Conservation (phyloP, 2,329 filamentous ascomycete species). For the Botrytis hyacinthi region DNA sequence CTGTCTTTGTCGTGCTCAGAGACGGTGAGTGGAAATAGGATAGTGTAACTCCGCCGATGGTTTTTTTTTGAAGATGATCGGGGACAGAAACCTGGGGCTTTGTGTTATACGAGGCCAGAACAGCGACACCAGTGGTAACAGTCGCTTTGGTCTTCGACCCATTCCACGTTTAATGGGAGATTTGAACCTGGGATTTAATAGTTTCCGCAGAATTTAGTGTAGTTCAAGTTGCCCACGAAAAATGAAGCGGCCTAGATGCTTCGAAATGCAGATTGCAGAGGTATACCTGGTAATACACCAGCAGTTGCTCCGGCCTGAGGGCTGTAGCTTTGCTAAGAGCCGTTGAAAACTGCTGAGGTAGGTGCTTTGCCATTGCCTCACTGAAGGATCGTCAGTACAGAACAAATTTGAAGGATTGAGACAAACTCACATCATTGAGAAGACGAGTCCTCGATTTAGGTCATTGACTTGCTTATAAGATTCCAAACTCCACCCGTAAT, state of each 20-base stretch:
- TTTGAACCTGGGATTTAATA: background rate
- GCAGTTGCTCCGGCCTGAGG: constrained; percentile 72
- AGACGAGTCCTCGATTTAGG: background rate
- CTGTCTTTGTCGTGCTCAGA: background rate
- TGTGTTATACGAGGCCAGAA: background rate
- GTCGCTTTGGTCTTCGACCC: background rate
- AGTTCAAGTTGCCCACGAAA: background rate
- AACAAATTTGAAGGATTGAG: constrained; percentile 13
- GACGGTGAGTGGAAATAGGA: background rate
- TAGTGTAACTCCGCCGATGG: background rate
- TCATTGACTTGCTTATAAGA: background rate
- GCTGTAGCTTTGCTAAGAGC: constrained; percentile 66
- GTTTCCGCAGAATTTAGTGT: background rate
- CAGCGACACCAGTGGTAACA: background rate
- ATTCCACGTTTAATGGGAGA: background rate
- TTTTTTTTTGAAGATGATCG: background rate
- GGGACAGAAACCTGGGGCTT: background rate
- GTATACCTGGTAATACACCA: constrained; percentile 70
- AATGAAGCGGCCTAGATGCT: background rate
- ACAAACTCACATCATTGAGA: constrained; percentile 86
- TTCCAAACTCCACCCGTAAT: background rate
- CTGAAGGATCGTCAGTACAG: constrained; percentile 50
- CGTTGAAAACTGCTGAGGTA: constrained; percentile 73
- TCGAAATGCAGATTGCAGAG: constrained; percentile 37
- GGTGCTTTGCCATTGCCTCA: constrained; percentile 99